These are phyloP conservation scores for Pistacia atlantica DNA, from an alignment of 345 rosid genomes.

Conservation along the genomic window DNA sequence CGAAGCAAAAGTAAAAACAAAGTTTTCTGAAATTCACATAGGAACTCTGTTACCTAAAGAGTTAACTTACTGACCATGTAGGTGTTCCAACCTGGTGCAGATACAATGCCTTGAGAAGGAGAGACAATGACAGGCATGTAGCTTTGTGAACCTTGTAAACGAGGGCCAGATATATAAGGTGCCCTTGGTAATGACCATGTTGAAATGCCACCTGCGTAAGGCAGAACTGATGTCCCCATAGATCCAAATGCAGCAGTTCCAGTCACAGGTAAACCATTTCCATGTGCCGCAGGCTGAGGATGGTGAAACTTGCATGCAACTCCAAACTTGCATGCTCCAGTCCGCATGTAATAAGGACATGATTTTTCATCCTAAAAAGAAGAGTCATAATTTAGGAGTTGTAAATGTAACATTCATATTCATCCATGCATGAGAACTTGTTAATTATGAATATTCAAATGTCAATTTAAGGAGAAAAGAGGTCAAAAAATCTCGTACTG, in stretches of 20 bases:
- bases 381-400: not conserved
- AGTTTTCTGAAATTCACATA: not conserved
- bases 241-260: constrained; percentile 45
- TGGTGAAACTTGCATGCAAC: constrained; percentile 86
- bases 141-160: constrained; percentile 48
- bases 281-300: constrained; percentile 64
- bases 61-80: constrained; percentile 54
- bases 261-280: constrained; percentile 34
- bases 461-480: not conserved
- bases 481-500: not conserved
- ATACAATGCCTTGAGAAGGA: constrained; percentile 56
- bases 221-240: constrained; percentile 39
- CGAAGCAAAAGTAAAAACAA: not conserved
- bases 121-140: constrained; percentile 62
- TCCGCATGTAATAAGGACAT: constrained; percentile 78
- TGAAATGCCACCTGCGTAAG: constrained; percentile 55
- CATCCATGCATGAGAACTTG: not conserved
- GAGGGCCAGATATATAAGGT: constrained; percentile 49
- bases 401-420: not conserved
- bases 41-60: constrained; percentile 12
- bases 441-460: not conserved
- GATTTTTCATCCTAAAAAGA: constrained; percentile 66
- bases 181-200: constrained; percentile 59
- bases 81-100: constrained; percentile 69
- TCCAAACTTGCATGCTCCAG: constrained; percentile 75